Percentiles rank a stretch among this genome's conserved stretches.
These are phyloP conservation scores for Penicillium maclennaniae DNA, from an alignment of 495 filamentous ascomycete genomes.

Conservation along the genomic window DNA sequence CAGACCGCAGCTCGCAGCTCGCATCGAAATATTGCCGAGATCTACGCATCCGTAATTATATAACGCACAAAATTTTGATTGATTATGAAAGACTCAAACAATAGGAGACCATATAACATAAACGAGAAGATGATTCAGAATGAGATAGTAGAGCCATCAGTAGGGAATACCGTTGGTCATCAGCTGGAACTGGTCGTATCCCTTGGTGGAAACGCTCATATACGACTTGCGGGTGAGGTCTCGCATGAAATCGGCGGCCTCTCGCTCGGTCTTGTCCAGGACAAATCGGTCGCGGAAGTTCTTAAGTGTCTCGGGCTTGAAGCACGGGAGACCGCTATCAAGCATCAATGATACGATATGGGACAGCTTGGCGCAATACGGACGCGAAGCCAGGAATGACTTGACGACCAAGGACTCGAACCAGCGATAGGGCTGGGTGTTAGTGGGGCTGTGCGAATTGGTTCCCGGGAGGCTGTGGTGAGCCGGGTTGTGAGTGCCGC, in stretches of 20 bases:
- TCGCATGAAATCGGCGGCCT: constrained; percentile 92
- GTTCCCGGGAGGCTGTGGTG: constrained; percentile 32
- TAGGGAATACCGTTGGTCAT: constrained; percentile 98
- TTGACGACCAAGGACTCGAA: constrained; percentile 97
- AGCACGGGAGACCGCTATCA: constrained; percentile 93
- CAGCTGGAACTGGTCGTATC: constrained; percentile 96
- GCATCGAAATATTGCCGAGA: not conserved
- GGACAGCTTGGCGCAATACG: constrained; percentile 76
- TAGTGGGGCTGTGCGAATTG: constrained; percentile 47
- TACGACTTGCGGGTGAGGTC: constrained; percentile 85
- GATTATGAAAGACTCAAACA: no score
- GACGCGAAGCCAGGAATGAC: constrained; percentile 87
- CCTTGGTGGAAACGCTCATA: constrained; percentile 79
- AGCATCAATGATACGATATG: constrained; percentile 94
- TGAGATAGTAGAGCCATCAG: constrained; percentile 22
- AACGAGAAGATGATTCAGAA: not conserved
- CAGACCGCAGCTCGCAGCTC: no score
- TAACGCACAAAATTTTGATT: not conserved
- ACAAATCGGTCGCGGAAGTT: constrained; percentile 94
- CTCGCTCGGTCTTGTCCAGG: constrained; percentile 85
- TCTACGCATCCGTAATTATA: not conserved
- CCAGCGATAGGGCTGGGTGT: constrained; percentile 85
- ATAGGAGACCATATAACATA: not conserved
- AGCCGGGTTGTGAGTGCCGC: constrained; percentile 57
- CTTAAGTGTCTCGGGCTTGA: constrained; percentile 92